phyloP scores from a whole-genome alignment of 1,284 basidiomycete genomes.

The Tilletia indica region DNA sequence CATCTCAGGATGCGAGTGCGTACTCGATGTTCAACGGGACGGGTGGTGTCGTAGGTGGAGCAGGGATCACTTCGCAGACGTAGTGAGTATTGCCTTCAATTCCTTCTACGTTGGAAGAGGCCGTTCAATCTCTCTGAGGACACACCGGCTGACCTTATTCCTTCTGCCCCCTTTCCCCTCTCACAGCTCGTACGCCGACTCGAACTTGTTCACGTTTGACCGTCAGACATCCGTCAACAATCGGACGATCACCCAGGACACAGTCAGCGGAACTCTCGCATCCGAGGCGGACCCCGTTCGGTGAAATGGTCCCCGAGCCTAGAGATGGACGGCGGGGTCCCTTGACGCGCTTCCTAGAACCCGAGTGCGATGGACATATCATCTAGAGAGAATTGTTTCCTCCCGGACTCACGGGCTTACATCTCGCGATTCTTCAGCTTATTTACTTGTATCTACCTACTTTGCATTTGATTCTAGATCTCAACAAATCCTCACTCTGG shows the following conservation, averaged over 20 bases:
- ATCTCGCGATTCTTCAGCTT: too few relatives aligned
- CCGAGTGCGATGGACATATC: too few relatives aligned
- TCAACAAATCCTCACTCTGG: too few relatives aligned
- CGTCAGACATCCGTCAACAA: constrained; percentile 16
- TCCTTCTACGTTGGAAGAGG: not conserved
- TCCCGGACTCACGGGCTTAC: too few relatives aligned
- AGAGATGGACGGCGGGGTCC: too few relatives aligned
- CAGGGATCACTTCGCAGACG: constrained; percentile 19
- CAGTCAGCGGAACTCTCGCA: not conserved
- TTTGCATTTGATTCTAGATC: too few relatives aligned
- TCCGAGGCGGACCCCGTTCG: not conserved
- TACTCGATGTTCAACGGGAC: constrained; percentile 13
- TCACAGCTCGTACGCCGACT: constrained; percentile 20
- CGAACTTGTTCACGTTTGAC: constrained; percentile 20
- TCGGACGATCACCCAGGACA: not conserved
- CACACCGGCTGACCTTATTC: not conserved
- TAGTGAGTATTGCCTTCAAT: constrained; percentile 13
- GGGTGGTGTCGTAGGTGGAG: not conserved
- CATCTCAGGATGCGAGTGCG: constrained; percentile 3
- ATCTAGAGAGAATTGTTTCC: too few relatives aligned
- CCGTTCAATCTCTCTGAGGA: not conserved
- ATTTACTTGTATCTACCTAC: too few relatives aligned
- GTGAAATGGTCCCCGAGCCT: not conserved
- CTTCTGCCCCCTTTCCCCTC: not conserved
- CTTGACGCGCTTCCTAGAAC: too few relatives aligned